Percentiles rank a stretch among this genome's conserved stretches.
phyloP scores from a whole-genome alignment of 1,139 yeast genomes.

The Diutina scorzettiae region DNA sequence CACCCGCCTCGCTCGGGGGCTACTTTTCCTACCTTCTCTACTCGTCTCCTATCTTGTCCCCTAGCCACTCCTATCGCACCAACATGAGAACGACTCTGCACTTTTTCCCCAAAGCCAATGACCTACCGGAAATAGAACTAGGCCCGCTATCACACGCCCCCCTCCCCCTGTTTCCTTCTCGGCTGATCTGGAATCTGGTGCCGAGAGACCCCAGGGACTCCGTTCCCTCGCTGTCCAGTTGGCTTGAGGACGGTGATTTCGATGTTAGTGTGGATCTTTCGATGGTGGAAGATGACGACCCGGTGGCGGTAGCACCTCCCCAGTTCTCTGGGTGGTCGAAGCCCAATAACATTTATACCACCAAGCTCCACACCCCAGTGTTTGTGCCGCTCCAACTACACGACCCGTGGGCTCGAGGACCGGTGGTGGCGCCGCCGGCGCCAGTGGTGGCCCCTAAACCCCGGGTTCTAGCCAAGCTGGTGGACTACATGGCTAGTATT shows the following conservation, averaged over 20 bases:
- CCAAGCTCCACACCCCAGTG: conserved; percentile 14
- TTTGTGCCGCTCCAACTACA: conserved; percentile 11
- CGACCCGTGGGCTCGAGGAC: not conserved
- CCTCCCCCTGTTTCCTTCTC: not conserved
- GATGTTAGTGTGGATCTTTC: not conserved
- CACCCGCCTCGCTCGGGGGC: no score
- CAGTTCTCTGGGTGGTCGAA: no score
- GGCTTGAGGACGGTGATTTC: not conserved
- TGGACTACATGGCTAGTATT: not conserved
- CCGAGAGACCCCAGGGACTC: not conserved
- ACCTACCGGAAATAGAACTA: not conserved
- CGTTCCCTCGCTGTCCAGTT: not conserved
- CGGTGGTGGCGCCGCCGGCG: not conserved
- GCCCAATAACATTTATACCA: conserved; percentile 16
- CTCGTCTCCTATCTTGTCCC: no score
- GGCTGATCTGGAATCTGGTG: conserved; percentile 1
- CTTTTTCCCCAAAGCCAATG: not conserved
- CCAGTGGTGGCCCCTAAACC: not conserved
- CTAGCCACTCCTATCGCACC: no score
- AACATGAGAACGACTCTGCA: conserved; percentile 5
- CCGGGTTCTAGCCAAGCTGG: not conserved
- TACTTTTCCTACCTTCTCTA: no score
- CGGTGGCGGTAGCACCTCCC: not conserved
- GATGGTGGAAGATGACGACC: conserved; percentile 1
- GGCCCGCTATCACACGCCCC: not conserved